Evolutionary conservation across 1,139 yeast species (phyloP), one percentile per base, ranked within the genome.

Genomic region (Insectozyma bohioensis): DNA sequence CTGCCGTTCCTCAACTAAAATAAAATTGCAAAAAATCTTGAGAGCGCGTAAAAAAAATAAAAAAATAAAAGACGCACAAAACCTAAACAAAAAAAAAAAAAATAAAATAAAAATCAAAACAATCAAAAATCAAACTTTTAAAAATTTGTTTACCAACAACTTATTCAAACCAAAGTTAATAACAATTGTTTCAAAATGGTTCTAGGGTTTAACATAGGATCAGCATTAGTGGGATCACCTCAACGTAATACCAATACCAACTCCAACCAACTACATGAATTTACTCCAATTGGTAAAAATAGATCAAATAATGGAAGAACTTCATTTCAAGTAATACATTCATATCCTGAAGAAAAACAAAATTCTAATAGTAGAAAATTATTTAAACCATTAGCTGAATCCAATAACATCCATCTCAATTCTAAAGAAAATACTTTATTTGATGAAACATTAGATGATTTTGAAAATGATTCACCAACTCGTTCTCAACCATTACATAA

Each of bases 241-340:
- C 19, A 20, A 11, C 15, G 20, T 4, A 27, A 21, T 4, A 12
- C 4, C 24, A 12, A 20, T 20, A 20, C 5, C n/a, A 13, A 13
- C 17, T 11, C 15, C 6, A 12, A 24, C 3, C 12, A 13, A 13
- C 12, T 4, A 9, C 17, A 4, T 10, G 44, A 41, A 11, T 42
- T 42, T 20, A 41, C 43, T 1, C 46, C 46, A 4, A 40, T 42
- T 11, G 46, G 46, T 4, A 33, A 35, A 28, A 30, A 24, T 14
- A 29, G 33, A 10, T 12, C 31, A 19, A 19, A 21, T 13, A 27
- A 31, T 8, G 33, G 31, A 18, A 31, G 23, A 13, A 20, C 31
- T 11, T 26, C 35, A 7, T 42, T 42, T 18, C 43, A 42, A 24
- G 46, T 42, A 2, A 9, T 41, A n/a, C 43, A 40, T 12, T 30